A percentile compares a stretch with the other conserved stretches of the same genome.
Conservation (phyloP, 495 filamentous ascomycete species). For the Aspergillus kassunensis region DNA sequence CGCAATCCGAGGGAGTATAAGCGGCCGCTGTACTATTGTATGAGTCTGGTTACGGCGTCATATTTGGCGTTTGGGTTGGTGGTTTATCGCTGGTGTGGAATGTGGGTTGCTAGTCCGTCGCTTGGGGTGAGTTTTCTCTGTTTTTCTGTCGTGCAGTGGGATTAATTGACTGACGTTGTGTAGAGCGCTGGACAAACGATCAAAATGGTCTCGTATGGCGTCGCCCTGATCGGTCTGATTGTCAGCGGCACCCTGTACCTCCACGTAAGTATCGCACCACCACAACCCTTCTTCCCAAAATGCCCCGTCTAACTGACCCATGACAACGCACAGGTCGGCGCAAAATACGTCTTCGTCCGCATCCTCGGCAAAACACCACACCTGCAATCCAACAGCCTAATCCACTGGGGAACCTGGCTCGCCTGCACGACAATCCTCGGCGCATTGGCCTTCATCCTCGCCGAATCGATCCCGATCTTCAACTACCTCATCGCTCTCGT, state of each 20-base stretch:
- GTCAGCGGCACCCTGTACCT: constrained; percentile 58
- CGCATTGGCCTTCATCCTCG: constrained; percentile 58
- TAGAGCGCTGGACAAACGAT: constrained; percentile 55
- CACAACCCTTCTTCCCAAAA: background rate
- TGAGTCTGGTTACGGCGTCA: constrained; percentile 57
- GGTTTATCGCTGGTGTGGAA: constrained; percentile 69
- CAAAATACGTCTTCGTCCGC: constrained; percentile 63
- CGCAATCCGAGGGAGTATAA: constrained; percentile 60
- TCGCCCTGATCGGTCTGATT: constrained; percentile 63
- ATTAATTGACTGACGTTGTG: background rate
- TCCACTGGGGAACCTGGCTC: constrained; percentile 52
- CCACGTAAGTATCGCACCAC: background rate
- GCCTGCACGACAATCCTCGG: constrained; percentile 51
- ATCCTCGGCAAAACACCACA: constrained; percentile 50
- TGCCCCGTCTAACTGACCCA: constrained; percentile 13
- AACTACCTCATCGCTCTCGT: constrained; percentile 54
- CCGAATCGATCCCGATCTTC: constrained; percentile 68
- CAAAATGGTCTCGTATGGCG: constrained; percentile 66
- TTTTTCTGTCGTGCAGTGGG: no score
- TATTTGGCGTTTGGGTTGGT: constrained; percentile 50
- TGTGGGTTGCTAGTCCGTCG: constrained; percentile 62
- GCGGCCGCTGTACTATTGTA: constrained; percentile 61
- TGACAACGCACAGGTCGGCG: constrained; percentile 39
- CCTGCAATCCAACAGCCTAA: constrained; percentile 52
- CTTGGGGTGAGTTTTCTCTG: constrained; percentile 40